Conservation (phyloP, 345 rosid species). For the Syzygium jambos region DNA sequence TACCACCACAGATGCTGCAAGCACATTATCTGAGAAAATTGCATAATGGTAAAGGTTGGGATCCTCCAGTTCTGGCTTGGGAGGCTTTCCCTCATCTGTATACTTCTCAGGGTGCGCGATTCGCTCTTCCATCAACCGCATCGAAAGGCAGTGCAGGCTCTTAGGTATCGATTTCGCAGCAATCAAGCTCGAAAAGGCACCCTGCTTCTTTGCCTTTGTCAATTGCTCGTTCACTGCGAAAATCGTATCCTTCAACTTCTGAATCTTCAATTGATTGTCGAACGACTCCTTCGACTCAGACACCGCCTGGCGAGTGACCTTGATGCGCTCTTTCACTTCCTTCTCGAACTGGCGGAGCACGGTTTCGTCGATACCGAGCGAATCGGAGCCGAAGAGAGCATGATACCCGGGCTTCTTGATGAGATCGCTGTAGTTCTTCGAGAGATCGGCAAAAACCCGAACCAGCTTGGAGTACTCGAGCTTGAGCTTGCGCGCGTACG, state of each 20-base stretch:
- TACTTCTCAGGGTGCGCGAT: conserved; percentile 83
- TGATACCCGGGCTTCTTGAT: conserved; percentile 57
- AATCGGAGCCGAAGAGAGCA: conserved; percentile 56
- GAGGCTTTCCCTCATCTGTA: conserved; percentile 61
- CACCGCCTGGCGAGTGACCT: conserved; percentile 76
- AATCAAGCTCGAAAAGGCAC: conserved; percentile 89
- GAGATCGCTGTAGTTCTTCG: conserved; percentile 77
- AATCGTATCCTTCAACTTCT: conserved; percentile 85
- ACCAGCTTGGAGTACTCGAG: conserved; percentile 88
- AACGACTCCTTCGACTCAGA: conserved; percentile 91
- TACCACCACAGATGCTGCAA: conserved; percentile 94
- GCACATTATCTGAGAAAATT: conserved; percentile 82
- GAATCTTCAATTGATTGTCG: conserved; percentile 92
- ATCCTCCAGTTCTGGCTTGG: conserved; percentile 62
- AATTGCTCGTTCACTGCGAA: conserved; percentile 86
- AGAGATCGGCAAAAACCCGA: conserved; percentile 80
- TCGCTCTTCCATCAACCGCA: conserved; percentile 97
- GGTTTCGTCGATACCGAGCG: conserved; percentile 54
- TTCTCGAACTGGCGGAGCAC: conserved; percentile 72
- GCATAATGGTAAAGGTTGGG: conserved; percentile 88
- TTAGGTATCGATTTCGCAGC: conserved; percentile 96
- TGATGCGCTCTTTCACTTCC: conserved; percentile 94
- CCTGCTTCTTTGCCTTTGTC: conserved; percentile 89
- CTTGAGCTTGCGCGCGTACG: conserved; percentile 92
- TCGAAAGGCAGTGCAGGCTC: conserved; percentile 86